These are phyloP conservation scores for Yamadazyma spencermartinsiae DNA, from an alignment of 1,139 yeast genomes.

Conservation along the genomic window DNA sequence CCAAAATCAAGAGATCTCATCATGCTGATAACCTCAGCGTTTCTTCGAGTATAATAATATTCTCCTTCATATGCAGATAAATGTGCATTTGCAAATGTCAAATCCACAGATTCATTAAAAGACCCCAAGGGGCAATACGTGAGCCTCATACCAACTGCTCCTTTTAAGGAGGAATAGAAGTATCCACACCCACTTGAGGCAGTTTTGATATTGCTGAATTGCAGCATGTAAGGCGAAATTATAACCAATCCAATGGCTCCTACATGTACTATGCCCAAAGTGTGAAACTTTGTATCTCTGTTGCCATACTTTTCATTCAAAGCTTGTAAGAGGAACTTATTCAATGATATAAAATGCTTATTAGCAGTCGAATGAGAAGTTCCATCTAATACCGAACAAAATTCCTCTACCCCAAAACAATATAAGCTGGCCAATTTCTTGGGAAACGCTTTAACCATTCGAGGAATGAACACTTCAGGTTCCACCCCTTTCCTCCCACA, in stretches of 20 bases:
- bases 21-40: conserved; percentile 49
- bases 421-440: conserved; percentile 43
- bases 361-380: conserved; percentile 45
- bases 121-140: conserved; percentile 26
- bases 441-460: conserved; percentile 32
- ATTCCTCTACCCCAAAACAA: conserved; percentile 76
- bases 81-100: conserved; percentile 71
- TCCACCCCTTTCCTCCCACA: conserved; percentile 32
- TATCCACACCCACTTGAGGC: conserved; percentile 56
- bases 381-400: conserved; percentile 65
- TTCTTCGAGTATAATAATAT: conserved; percentile 46
- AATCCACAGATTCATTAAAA: conserved; percentile 25
- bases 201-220: conserved; percentile 26
- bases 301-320: conserved; percentile 34
- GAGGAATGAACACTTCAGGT: conserved; percentile 23
- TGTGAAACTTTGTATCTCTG: conserved; percentile 35
- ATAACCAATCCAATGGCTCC: conserved; percentile 72
- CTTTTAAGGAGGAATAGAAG: conserved; percentile 66
- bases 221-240: conserved; percentile 46
- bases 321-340: conserved; percentile 40
- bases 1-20: conserved; percentile 58
- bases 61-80: conserved; percentile 76
- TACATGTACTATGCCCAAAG: conserved; percentile 46
- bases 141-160: conserved; percentile 66
- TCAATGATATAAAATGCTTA: conserved; percentile 40